Conservation (phyloP, 2,329 filamentous ascomycete species). For the Cercospora sp. region DNA sequence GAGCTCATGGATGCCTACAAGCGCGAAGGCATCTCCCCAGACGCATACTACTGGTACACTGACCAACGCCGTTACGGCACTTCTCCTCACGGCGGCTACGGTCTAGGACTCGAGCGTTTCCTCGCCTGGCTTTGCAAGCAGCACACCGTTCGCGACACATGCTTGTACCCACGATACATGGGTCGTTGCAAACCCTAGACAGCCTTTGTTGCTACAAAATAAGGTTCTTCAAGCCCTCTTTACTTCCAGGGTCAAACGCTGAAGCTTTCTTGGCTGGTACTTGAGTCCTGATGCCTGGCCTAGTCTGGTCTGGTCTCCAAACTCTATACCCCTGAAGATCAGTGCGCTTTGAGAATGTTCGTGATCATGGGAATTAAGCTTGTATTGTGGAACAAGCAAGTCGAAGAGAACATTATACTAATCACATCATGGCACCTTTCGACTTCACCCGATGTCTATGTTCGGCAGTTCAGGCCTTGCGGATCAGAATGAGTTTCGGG, state of each 20-base stretch:
- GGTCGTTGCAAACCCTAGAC: slow-evolving; percentile 71
- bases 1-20: slow-evolving; percentile 87
- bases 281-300: background rate
- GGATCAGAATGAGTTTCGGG: background rate
- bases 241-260: background rate
- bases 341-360: background rate
- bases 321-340: background rate
- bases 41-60: slow-evolving; percentile 97
- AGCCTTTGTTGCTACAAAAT: background rate
- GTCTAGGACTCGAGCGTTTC: slow-evolving; percentile 84
- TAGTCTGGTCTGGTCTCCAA: too few relatives aligned
- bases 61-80: slow-evolving; percentile 78
- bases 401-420: background rate
- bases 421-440: background rate
- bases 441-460: background rate
- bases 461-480: background rate
- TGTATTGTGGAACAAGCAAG: background rate
- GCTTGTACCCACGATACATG: slow-evolving; percentile 79
- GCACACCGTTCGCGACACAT: slow-evolving; percentile 67
- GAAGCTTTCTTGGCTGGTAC: background rate
- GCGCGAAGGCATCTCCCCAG: slow-evolving; percentile 79
- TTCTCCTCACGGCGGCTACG: slow-evolving; percentile 89
- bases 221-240: background rate
- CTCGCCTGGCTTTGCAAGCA: slow-evolving; percentile 67
- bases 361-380: background rate